phyloP scores from a whole-genome alignment of 1,284 basidiomycete genomes.

The Athelia psychrophila region DNA sequence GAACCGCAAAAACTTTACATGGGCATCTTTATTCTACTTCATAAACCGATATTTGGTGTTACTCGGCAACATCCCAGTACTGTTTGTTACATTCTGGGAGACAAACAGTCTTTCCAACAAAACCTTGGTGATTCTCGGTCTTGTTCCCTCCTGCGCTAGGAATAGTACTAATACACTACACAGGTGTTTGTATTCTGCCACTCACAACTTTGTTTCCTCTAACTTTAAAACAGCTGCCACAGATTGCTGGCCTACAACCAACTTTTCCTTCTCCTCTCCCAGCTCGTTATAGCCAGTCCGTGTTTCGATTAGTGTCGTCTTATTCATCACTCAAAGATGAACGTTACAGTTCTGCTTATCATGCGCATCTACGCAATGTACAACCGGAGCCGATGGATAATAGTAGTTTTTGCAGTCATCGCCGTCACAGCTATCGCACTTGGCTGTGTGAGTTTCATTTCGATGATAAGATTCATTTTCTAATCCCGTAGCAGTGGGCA shows the following conservation, averaged over 20 bases:
- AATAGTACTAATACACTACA: neutral
- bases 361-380: conserved; percentile 43
- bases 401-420: conserved; percentile 23
- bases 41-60: neutral
- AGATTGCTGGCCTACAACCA: neutral
- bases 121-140: neutral
- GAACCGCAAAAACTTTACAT: neutral
- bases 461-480: neutral
- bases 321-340: no score
- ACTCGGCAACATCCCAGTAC: neutral
- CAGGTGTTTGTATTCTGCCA: neutral
- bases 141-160: neutral
- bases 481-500: no score
- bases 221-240: neutral
- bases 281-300: neutral
- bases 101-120: neutral
- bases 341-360: conserved; percentile 6
- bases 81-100: neutral
- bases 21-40: neutral
- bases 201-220: neutral
- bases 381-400: conserved; percentile 28
- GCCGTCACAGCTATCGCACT: conserved; percentile 17
- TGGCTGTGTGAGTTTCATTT: conserved; percentile 17
- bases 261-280: neutral
- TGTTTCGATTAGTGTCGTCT: neutral